These are phyloP conservation scores for Rhexocercosporidium sp. DNA, from an alignment of 2,329 filamentous ascomycete genomes.

Conservation along the genomic window DNA sequence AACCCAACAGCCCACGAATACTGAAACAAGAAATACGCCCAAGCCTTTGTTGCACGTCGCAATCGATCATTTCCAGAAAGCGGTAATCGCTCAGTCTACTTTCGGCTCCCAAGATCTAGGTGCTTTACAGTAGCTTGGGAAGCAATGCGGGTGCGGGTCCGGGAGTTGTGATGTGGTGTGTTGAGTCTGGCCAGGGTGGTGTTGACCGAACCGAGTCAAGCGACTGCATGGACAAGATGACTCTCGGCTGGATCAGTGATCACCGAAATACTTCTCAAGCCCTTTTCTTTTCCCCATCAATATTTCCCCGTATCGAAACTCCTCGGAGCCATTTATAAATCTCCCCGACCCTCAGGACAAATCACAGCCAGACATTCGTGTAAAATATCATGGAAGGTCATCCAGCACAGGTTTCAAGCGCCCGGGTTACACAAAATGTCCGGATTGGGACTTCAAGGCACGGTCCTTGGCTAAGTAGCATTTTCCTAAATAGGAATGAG, in stretches of 20 bases:
- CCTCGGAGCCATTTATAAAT: not conserved
- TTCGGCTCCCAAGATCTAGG: not conserved
- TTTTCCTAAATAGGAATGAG: not conserved
- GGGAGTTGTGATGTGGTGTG: not conserved
- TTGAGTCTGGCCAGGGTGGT: not conserved
- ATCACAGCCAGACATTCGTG: too few species aligned
- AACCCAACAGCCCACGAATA: too few species aligned
- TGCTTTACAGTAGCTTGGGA: not conserved
- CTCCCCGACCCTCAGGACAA: too few species aligned
- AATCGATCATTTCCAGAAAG: slow-evolving; percentile 4
- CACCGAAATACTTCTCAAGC: not conserved
- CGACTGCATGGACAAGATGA: not conserved
- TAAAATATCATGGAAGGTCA: too few species aligned
- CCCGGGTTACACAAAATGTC: not conserved
- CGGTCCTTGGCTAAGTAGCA: not conserved
- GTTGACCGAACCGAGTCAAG: not conserved
- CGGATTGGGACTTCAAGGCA: not conserved
- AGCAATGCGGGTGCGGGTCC: not conserved
- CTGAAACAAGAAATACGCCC: too few species aligned
- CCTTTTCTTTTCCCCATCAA: not conserved
- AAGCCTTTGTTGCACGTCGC: slow-evolving; percentile 8
- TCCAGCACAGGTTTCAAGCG: not conserved
- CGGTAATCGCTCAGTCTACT: not conserved
- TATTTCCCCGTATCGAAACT: too few species aligned
- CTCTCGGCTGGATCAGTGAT: not conserved